A percentile compares a stretch with the other conserved stretches of the same genome.
phyloP scores from a whole-genome alignment of 208 protist species.

The Trichomonas gallinae region DNA sequence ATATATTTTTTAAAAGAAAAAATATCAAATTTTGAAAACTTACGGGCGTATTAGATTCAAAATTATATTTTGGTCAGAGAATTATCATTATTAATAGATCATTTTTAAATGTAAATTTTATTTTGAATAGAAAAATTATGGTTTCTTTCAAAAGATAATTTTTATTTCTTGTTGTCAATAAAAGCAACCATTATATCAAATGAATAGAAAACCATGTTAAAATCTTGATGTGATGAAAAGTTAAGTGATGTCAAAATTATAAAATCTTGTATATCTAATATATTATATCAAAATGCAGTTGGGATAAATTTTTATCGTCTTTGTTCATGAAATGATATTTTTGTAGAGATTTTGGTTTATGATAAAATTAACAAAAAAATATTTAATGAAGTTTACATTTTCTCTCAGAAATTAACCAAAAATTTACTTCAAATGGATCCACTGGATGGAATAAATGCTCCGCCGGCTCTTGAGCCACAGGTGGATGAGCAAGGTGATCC shows the following conservation, averaged over 20 bases:
- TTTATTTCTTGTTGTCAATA: no score
- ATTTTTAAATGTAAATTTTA: no score
- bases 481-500: background rate
- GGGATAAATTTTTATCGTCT: background rate
- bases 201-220: no score
- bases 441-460: background rate
- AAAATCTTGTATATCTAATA: background rate
- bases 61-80: no score
- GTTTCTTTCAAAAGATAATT: no score
- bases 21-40: no score
- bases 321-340: background rate
- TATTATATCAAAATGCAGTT: background rate
- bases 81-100: no score
- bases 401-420: background rate
- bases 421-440: background rate
- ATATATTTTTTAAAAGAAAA: no score
- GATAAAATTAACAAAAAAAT: background rate
- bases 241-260: background rate
- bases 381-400: background rate
- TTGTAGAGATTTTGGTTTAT: background rate
- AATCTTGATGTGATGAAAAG: background rate
- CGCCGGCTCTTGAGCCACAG: background rate
- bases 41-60: no score
- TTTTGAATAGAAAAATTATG: no score
- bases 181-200: no score